A percentile compares a stretch with the other conserved stretches of the same genome.
Evolutionary conservation across 2,329 filamentous ascomycete genomes (phyloP).

Genomic region (Boeremia exigua): DNA sequence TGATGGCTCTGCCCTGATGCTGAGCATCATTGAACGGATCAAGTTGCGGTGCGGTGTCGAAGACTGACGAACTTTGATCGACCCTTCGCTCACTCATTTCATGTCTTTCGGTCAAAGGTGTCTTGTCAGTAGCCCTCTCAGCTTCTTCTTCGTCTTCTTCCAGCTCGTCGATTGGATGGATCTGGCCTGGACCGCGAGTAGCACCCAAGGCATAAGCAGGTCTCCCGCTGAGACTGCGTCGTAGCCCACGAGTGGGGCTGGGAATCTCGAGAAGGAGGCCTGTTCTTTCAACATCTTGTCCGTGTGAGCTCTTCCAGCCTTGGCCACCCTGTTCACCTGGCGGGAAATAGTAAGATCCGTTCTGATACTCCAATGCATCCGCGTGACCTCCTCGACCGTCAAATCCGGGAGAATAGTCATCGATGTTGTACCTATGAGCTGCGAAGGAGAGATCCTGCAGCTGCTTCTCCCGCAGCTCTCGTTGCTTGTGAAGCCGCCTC

Average conservation of each 20-base stretch:
- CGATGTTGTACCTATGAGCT: constrained; percentile 54
- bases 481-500: constrained; percentile 48
- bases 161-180: constrained; percentile 68
- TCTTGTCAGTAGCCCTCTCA: constrained; percentile 28
- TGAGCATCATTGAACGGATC: constrained; percentile 53
- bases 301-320: constrained; percentile 40
- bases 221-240: constrained; percentile 48
- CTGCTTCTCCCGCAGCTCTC: constrained; percentile 59
- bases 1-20: constrained; percentile 32
- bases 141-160: constrained; percentile 55
- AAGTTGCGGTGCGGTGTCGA: constrained; percentile 39
- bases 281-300: constrained; percentile 52
- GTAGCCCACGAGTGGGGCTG: constrained; percentile 56
- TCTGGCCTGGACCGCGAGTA: constrained; percentile 59
- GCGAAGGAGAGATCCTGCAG: constrained; percentile 60
- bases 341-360: constrained; percentile 38
- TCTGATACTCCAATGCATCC: constrained; percentile 45
- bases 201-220: constrained; percentile 57
- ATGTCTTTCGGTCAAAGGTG: constrained; percentile 18
- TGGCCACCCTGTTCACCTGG: constrained; percentile 29
- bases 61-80: constrained; percentile 28
- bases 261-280: constrained; percentile 56
- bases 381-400: constrained; percentile 50
- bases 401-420: constrained; percentile 45
- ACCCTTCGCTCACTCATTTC: constrained; percentile 36